Evolutionary conservation across 345 rosid species (phyloP).

Genomic region (Gossypioides kirkii): DNA sequence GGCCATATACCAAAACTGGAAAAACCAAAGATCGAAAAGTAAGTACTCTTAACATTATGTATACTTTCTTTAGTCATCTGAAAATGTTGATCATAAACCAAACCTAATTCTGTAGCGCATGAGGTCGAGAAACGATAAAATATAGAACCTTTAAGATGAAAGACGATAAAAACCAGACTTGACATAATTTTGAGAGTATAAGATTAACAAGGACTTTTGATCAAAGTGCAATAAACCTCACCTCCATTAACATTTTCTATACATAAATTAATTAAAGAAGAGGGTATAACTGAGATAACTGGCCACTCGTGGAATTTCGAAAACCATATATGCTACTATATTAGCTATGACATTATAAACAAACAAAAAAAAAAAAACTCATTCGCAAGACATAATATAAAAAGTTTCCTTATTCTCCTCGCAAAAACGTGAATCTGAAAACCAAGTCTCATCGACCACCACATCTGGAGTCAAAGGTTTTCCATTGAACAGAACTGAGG

Average conservation of each 20-base stretch:
- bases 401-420: conserved; percentile 18
- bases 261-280: neutral
- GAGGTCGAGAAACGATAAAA: neutral
- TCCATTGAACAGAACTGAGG: conserved; percentile 25
- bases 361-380: no score
- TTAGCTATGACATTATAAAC: neutral
- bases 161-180: neutral
- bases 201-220: neutral
- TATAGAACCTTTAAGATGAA: neutral
- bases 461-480: conserved; percentile 26
- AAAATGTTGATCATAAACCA: neutral
- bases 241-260: neutral
- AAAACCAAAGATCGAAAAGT: neutral
- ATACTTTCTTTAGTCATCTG: neutral
- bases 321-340: neutral
- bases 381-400: neutral
- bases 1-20: conserved; percentile 26
- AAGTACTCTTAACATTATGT: neutral
- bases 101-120: neutral
- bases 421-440: conserved; percentile 35
- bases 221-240: neutral
- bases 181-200: neutral
- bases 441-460: conserved; percentile 45
- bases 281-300: neutral
- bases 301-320: neutral